Evolutionary conservation across 495 filamentous ascomycete genomes (phyloP).

Genomic region (Xylaria nigripes): DNA sequence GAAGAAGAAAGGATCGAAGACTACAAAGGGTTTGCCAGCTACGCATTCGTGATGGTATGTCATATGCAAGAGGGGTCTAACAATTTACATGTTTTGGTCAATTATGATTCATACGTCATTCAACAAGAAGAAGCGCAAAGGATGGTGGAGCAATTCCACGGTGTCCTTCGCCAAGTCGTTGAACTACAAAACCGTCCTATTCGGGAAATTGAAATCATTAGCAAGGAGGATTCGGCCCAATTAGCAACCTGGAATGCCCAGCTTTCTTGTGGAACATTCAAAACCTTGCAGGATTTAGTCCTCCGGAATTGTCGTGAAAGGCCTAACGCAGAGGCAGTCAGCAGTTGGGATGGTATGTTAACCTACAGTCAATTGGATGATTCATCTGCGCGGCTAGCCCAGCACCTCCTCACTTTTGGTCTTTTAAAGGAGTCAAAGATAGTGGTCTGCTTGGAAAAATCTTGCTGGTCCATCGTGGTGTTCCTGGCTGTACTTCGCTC

Average conservation of each 20-base stretch:
- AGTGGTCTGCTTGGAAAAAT: conserved; percentile 46
- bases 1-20: neutral
- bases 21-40: neutral
- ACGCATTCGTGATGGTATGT: neutral
- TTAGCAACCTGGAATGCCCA: neutral
- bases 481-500: conserved; percentile 32
- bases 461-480: conserved; percentile 32
- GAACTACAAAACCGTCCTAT: neutral
- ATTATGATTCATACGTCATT: neutral
- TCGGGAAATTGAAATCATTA: neutral
- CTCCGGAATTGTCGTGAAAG: neutral
- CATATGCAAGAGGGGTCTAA: neutral
- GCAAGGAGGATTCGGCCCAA: neutral
- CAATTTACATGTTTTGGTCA: neutral
- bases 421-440: conserved; percentile 42
- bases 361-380: conserved; percentile 31
- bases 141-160: neutral
- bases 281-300: neutral
- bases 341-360: conserved; percentile 43
- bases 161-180: neutral
- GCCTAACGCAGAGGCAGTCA: conserved; percentile 18
- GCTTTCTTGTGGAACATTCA: neutral
- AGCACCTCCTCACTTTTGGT: conserved; percentile 23
- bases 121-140: neutral
- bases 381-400: conserved; percentile 24